Conservation (phyloP, 2,329 filamentous ascomycete species). For the Pseudonectria foliicola region DNA sequence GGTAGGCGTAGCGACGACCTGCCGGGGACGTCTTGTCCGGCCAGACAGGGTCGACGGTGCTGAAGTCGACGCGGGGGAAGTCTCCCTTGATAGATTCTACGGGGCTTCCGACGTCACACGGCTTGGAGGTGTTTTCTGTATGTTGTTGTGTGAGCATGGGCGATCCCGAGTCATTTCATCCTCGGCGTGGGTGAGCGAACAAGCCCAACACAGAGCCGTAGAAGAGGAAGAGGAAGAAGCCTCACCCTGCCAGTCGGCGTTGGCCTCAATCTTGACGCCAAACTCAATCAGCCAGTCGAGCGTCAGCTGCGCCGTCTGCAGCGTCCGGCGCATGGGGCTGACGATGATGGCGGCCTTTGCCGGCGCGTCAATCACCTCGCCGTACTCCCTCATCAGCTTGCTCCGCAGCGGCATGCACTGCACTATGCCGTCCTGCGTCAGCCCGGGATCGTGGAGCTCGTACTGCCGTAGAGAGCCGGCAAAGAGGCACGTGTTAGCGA, state of each 20-base stretch:
- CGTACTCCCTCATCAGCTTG: constrained; percentile 32
- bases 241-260: constrained; percentile 59
- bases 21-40: constrained; percentile 52
- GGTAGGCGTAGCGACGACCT: constrained; percentile 45
- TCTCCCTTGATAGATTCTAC: constrained; percentile 35
- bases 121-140: constrained; percentile 49
- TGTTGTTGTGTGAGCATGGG: too few relatives aligned
- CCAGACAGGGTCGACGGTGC: constrained; percentile 48
- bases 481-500: constrained; percentile 11
- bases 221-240: too few relatives aligned
- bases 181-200: too few relatives aligned
- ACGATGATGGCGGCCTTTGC: constrained; percentile 47
- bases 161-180: too few relatives aligned
- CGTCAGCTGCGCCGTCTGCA: constrained; percentile 54
- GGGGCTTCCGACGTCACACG: constrained; percentile 55
- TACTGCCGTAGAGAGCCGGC: constrained; percentile 36
- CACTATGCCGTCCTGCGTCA: constrained; percentile 41
- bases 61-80: constrained; percentile 53
- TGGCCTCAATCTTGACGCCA: constrained; percentile 47
- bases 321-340: constrained; percentile 58
- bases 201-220: too few relatives aligned
- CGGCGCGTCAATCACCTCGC: constrained; percentile 23
- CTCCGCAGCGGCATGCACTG: constrained; percentile 41
- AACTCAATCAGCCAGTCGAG: constrained; percentile 51
- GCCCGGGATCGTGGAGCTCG: constrained; percentile 40